Evolutionary conservation across 441 rosid genomes (phyloP).

Genomic region (Bocquillonia castaneifolia): DNA sequence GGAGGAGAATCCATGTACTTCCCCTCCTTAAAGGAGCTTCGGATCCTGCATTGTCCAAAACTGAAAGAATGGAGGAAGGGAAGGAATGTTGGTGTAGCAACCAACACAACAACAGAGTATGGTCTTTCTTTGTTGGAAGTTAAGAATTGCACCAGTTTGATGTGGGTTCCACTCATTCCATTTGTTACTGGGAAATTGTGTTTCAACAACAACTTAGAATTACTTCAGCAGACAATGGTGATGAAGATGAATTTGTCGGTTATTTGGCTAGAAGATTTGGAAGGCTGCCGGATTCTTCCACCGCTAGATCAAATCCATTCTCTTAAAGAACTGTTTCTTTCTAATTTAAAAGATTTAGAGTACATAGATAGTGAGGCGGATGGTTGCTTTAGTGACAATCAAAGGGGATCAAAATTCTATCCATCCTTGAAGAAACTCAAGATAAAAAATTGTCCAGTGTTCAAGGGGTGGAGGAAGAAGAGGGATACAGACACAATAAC

Average conservation of each 20-base stretch:
- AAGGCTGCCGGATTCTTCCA: slow-evolving; percentile 16
- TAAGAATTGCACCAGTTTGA: slow-evolving; percentile 9
- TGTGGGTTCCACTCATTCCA: slow-evolving; percentile 24
- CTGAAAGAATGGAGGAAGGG: slow-evolving; percentile 28
- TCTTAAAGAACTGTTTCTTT: slow-evolving; percentile 10
- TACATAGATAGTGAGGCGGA: background rate
- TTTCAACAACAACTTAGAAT: background rate
- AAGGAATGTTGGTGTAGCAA: background rate
- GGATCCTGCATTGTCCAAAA: accelerated
- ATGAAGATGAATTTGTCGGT: slow-evolving; percentile 7
- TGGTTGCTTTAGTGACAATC: too few species aligned
- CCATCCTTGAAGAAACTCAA: background rate
- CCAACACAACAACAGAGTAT: background rate
- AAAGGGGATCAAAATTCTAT: background rate
- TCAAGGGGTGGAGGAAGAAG: slow-evolving; percentile 16
- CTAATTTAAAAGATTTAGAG: background rate
- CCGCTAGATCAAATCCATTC: slow-evolving; percentile 16
- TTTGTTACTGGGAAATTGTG: background rate
- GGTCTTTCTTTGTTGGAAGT: slow-evolving; percentile 15
- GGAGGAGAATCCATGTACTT: too few species aligned
- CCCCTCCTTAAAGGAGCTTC: background rate
- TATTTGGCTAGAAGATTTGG: slow-evolving; percentile 10
- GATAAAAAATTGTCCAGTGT: background rate
- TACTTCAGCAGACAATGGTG: too few species aligned
- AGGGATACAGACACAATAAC: background rate